Evolutionary conservation across 75 land plant species (phyloP).

Genomic region (Pinus taeda): DNA sequence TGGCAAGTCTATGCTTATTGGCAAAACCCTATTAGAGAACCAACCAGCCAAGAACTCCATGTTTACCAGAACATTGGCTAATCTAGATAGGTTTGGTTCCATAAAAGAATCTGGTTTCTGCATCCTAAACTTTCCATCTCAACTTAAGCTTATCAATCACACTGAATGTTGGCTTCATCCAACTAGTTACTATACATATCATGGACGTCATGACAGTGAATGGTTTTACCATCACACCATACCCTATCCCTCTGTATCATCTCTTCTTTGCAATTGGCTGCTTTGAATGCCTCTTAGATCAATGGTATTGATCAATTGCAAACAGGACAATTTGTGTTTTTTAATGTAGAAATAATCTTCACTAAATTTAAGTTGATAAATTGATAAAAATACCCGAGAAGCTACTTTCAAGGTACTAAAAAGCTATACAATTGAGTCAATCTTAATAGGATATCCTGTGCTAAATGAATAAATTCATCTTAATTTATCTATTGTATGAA

Average conservation of each 20-base stretch:
- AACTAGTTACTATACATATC: neutral
- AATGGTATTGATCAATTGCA: neutral
- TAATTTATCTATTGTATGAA: neutral
- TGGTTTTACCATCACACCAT: neutral
- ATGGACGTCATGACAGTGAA: neutral
- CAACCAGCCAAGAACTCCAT: neutral
- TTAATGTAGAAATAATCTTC: no score
- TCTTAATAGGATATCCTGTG: no score
- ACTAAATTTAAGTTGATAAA: no score
- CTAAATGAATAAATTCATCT: neutral
- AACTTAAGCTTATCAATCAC: neutral
- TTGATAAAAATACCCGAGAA: no score
- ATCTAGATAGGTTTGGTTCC: neutral
- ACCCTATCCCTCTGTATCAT: neutral
- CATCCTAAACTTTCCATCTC: neutral
- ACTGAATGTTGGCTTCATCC: neutral
- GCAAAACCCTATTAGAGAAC: neutral
- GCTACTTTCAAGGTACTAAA: no score
- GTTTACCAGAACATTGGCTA: neutral
- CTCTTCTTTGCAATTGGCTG: neutral
- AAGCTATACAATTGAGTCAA: no score
- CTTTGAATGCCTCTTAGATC: neutral
- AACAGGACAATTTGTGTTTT: no score
- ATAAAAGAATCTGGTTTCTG: neutral
- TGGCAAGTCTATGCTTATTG: neutral